A percentile compares a stretch with the other conserved stretches of the same genome.
Evolutionary conservation across 1,284 basidiomycete species (phyloP).

Genomic region (Sanghuangporus baumii): DNA sequence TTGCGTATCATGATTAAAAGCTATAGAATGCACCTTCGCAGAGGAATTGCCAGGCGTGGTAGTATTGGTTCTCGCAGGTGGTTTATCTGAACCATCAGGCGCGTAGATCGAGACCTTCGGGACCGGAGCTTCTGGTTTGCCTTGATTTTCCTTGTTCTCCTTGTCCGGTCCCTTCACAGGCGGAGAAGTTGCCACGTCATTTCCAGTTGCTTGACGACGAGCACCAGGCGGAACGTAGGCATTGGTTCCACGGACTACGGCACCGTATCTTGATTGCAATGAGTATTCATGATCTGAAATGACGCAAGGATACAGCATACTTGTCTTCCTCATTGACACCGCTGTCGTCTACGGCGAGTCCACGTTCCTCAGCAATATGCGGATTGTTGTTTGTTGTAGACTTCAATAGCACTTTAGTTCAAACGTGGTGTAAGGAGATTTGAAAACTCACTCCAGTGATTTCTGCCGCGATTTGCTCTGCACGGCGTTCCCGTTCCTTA

Average conservation of each 20-base stretch:
- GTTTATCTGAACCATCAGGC: conserved; percentile 49
- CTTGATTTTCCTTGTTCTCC: conserved; percentile 10
- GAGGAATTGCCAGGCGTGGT: conserved; percentile 48
- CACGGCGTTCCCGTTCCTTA: conserved; percentile 84
- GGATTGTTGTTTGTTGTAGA: conserved; percentile 64
- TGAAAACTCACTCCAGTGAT: conserved; percentile 70
- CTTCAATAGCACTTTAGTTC: conserved; percentile 33
- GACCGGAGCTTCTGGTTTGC: conserved; percentile 38
- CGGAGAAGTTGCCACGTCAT: conserved; percentile 28
- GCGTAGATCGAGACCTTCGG: conserved; percentile 70
- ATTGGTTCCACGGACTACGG: conserved; percentile 82
- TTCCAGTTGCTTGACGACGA: conserved; percentile 34
- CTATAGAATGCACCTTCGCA: conserved; percentile 37
- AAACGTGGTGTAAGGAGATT: neutral
- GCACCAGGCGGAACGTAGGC: conserved; percentile 94
- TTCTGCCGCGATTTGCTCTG: conserved; percentile 86
- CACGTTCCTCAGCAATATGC: conserved; percentile 90
- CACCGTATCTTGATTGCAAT: conserved; percentile 67
- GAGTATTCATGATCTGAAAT: neutral
- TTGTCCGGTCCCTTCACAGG: conserved; percentile 20
- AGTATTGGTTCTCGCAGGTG: conserved; percentile 33
- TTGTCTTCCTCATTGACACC: conserved; percentile 93
- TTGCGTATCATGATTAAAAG: no score
- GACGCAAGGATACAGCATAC: conserved; percentile 38
- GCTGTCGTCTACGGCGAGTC: conserved; percentile 61